phyloP scores from a whole-genome alignment of 2,329 filamentous ascomycete genomes.

The Cryphonectria parasitica region DNA sequence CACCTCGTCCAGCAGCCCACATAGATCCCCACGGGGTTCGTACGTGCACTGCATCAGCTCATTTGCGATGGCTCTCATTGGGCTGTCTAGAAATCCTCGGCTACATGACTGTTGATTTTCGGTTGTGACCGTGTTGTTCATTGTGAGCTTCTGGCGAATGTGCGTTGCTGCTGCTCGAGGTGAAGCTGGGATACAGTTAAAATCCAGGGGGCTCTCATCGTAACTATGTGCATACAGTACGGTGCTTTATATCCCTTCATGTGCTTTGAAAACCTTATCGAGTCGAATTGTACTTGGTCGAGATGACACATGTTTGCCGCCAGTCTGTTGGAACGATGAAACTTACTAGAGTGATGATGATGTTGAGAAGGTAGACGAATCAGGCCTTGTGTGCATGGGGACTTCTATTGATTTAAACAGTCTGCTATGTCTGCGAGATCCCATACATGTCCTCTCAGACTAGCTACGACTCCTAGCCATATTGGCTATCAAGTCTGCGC shows the following conservation, averaged over 20 bases:
- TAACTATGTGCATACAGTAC: too few relatives aligned
- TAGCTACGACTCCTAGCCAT: background rate
- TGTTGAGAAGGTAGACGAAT: background rate
- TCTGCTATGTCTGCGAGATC: background rate
- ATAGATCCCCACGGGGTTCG: background rate
- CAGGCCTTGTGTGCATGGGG: too few relatives aligned
- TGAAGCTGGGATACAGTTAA: background rate
- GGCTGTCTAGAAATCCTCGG: background rate
- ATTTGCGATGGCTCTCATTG: background rate
- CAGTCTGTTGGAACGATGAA: background rate
- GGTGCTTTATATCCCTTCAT: background rate
- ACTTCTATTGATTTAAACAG: background rate
- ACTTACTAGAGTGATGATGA: background rate
- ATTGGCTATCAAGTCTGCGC: background rate
- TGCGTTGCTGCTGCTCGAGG: background rate
- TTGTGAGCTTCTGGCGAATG: background rate
- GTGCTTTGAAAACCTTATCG: background rate
- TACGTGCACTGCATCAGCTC: constrained; percentile 5
- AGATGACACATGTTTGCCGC: background rate
- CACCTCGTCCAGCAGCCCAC: background rate
- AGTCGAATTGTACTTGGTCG: background rate
- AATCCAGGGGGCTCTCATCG: too few relatives aligned
- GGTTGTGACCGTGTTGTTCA: background rate
- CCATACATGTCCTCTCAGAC: background rate
- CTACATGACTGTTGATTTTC: background rate